A percentile compares a stretch with the other conserved stretches of the same genome.
Evolutionary conservation across 306 rosid genomes (phyloP).

Genomic region (Trifolium subterraneum): DNA sequence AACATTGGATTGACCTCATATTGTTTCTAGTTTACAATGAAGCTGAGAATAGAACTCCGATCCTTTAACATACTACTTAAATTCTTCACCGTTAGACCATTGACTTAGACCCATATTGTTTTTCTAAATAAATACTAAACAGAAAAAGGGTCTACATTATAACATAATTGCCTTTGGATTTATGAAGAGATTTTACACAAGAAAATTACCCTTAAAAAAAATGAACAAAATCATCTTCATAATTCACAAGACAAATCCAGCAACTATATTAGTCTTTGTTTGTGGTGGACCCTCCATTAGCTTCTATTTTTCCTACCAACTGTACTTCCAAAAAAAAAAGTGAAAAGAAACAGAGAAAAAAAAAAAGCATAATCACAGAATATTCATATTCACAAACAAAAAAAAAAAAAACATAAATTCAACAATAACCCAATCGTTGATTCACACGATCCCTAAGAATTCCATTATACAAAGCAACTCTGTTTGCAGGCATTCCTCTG

Average conservation of each 20-base stretch:
- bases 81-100: no score
- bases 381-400: slow-evolving; percentile 32
- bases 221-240: slow-evolving; percentile 34
- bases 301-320: slow-evolving; percentile 31
- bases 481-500: slow-evolving; percentile 81
- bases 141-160: background rate
- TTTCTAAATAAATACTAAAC: background rate
- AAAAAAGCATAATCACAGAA: slow-evolving; percentile 31
- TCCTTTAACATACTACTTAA: no score
- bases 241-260: slow-evolving; percentile 20
- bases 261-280: slow-evolving; percentile 31
- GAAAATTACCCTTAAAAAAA: slow-evolving; percentile 31
- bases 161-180: slow-evolving; percentile 1
- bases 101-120: no score
- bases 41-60: no score
- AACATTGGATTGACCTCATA: slow-evolving; percentile 2
- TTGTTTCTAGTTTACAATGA: no score
- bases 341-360: background rate
- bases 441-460: slow-evolving; percentile 79
- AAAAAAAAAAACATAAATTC: slow-evolving; percentile 35
- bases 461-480: slow-evolving; percentile 84
- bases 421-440: slow-evolving; percentile 68
- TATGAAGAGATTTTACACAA: slow-evolving; percentile 19
- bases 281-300: slow-evolving; percentile 43
- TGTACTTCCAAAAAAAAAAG: background rate